phyloP scores from a whole-genome alignment of 2,329 filamentous ascomycete species.

The Teratosphaeria nubilosa region DNA sequence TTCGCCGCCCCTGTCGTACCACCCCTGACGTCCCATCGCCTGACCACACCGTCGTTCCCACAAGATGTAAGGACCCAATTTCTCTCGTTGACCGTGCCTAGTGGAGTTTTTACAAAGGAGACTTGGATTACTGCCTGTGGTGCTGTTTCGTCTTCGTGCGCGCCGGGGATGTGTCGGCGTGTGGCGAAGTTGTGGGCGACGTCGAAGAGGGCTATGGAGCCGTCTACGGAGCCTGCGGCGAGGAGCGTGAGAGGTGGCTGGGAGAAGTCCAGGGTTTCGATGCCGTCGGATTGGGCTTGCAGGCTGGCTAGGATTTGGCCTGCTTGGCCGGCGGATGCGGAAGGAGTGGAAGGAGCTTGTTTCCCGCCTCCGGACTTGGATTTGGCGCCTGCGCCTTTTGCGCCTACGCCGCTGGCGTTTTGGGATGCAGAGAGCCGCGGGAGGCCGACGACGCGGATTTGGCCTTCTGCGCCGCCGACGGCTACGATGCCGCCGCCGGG shows the following conservation, averaged over 20 bases:
- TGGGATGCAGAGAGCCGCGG: conserved; percentile 46
- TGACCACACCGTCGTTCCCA: conserved; percentile 84
- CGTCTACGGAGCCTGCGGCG: conserved; percentile 55
- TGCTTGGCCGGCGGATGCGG: conserved; percentile 41
- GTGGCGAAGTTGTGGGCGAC: conserved; percentile 76
- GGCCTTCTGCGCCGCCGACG: conserved; percentile 77
- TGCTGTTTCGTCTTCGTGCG: conserved; percentile 61
- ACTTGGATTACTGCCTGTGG: conserved; percentile 72
- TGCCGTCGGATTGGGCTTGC: conserved; percentile 65
- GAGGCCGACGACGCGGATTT: conserved; percentile 75
- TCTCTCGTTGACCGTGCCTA: conserved; percentile 23
- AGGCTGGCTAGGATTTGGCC: conserved; percentile 73
- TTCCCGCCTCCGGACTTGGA: conserved; percentile 39
- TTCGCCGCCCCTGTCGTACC: conserved; percentile 57
- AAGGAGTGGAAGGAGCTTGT: conserved; percentile 23
- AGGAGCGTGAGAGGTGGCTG: conserved; percentile 51
- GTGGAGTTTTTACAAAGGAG: conserved; percentile 58
- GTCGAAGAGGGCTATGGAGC: conserved; percentile 75
- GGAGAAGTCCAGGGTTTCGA: conserved; percentile 65
- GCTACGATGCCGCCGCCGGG: conserved; percentile 71
- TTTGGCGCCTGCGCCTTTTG: conserved; percentile 37
- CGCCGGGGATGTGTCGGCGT: conserved; percentile 69
- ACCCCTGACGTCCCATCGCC: conserved; percentile 73
- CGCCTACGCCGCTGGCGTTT: conserved; percentile 26
- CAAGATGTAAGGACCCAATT: conserved; percentile 70